These are phyloP conservation scores for Metarhizium rileyi DNA, from an alignment of 2,329 filamentous ascomycete genomes.

Conservation along the genomic window DNA sequence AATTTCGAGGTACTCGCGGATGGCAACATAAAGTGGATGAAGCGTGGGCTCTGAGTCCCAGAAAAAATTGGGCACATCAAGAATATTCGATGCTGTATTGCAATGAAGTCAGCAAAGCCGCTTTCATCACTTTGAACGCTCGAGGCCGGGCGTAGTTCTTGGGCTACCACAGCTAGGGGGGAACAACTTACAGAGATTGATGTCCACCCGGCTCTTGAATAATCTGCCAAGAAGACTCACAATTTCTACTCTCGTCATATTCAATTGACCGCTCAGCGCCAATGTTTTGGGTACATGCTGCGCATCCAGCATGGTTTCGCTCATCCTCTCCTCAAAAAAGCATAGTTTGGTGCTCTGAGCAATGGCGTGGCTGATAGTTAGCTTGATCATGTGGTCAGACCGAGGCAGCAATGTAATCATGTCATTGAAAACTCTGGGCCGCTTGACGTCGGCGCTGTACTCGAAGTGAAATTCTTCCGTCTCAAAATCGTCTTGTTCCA, in stretches of 20 bases:
- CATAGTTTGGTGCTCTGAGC: constrained; percentile 94
- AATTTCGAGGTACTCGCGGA: constrained; percentile 96
- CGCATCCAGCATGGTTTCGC: constrained; percentile 83
- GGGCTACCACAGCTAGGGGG: neutral
- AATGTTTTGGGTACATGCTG: constrained; percentile 85
- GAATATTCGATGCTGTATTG: constrained; percentile 73
- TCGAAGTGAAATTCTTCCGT: constrained; percentile 98
- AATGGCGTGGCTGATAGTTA: constrained; percentile 95
- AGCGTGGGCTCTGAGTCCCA: constrained; percentile 96
- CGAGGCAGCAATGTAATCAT: constrained; percentile 95
- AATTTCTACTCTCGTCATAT: constrained; percentile 86
- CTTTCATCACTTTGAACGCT: neutral
- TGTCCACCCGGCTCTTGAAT: constrained; percentile 91
- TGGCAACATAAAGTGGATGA: constrained; percentile 85
- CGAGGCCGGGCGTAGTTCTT: neutral
- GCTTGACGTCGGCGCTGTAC: constrained; percentile 76
- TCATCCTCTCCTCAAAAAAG: constrained; percentile 95
- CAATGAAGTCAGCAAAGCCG: neutral
- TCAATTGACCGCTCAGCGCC: constrained; percentile 79
- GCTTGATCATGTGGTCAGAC: constrained; percentile 95
- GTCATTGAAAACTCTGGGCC: constrained; percentile 93
- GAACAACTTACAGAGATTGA: constrained; percentile 75
- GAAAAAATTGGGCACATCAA: constrained; percentile 95
- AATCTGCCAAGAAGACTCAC: constrained; percentile 83
- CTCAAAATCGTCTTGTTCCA: constrained; percentile 86